phyloP scores from a whole-genome alignment of 2,329 filamentous ascomycete genomes.

The Catunica adiposa region DNA sequence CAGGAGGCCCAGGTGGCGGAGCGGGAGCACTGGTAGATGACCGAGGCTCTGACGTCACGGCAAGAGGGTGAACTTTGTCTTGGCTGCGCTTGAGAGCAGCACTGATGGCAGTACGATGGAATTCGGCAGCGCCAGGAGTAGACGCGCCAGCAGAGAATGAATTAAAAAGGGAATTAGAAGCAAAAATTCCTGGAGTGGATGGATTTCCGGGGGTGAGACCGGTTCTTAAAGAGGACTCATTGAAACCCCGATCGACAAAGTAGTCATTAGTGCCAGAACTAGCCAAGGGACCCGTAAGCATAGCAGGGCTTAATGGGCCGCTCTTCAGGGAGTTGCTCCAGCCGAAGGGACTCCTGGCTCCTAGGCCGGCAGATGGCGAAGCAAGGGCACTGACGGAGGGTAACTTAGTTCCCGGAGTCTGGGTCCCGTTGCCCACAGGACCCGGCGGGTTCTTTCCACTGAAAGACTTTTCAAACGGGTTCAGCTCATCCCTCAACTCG shows the following conservation, averaged over 20 bases:
- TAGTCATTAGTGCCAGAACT: conserved; percentile 80
- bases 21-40: not conserved
- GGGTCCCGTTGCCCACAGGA: conserved; percentile 4
- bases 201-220: conserved; percentile 87
- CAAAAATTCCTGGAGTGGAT: conserved; percentile 72
- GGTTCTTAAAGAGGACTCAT: conserved; percentile 84
- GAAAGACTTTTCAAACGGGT: conserved; percentile 95
- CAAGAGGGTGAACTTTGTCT: conserved; percentile 19
- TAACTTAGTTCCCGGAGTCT: conserved; percentile 73
- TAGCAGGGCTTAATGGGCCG: conserved; percentile 87
- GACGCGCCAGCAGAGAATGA: conserved; percentile 64
- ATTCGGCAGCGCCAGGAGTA: conserved; percentile 82
- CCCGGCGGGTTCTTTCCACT: conserved; percentile 38
- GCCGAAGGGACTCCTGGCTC: conserved; percentile 12
- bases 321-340: conserved; percentile 59
- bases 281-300: conserved; percentile 83
- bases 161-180: conserved; percentile 60
- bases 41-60: conserved; percentile 12
- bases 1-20: conserved; percentile 31
- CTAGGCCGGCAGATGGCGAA: conserved; percentile 52
- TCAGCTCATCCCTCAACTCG: conserved; percentile 60
- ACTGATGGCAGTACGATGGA: conserved; percentile 80
- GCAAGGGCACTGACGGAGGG: conserved; percentile 83
- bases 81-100: conserved; percentile 49
- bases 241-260: conserved; percentile 57